Evolutionary conservation across 345 rosid genomes (phyloP).

Genomic region (Gossypium turneri): DNA sequence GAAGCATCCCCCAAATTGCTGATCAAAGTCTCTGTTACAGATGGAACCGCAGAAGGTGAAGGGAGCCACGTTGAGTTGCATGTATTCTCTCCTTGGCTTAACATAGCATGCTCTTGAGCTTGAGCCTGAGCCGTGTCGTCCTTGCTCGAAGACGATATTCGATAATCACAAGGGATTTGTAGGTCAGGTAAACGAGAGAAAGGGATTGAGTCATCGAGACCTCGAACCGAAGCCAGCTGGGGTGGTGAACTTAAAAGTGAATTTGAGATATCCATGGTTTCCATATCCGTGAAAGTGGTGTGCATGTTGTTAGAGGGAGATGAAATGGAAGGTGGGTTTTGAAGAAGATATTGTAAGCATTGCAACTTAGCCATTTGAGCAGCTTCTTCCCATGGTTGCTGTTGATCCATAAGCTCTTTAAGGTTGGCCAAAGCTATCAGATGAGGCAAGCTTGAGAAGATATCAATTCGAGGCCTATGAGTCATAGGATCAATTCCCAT

Average conservation of each 20-base stretch:
- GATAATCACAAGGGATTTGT: conserved; percentile 31
- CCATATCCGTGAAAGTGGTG: no score
- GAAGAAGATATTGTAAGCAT: conserved; percentile 47
- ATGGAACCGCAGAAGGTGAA: conserved; percentile 27
- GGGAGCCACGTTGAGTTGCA: conserved; percentile 39
- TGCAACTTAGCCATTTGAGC: conserved; percentile 42
- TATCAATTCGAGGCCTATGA: no score
- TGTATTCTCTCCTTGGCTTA: conserved; percentile 27
- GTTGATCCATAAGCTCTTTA: no score
- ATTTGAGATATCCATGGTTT: conserved; percentile 22
- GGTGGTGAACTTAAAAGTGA: conserved; percentile 17
- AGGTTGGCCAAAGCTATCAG: no score
- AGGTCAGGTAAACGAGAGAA: conserved; percentile 52
- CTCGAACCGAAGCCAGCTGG: conserved; percentile 21
- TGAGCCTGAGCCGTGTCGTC: not conserved
- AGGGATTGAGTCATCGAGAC: conserved; percentile 22
- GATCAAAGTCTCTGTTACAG: conserved; percentile 11
- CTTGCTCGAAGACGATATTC: conserved; percentile 18
- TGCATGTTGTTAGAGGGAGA: no score
- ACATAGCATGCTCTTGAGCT: conserved; percentile 22
- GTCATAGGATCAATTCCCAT: no score
- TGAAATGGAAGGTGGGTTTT: conserved; percentile 23
- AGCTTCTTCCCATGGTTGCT: conserved; percentile 32
- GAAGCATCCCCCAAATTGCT: conserved; percentile 23
- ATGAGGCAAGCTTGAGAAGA: no score